Base-by-base conservation (phyloP, 495 filamentous ascomycete species). In the Penicillium fimorum region DNA sequence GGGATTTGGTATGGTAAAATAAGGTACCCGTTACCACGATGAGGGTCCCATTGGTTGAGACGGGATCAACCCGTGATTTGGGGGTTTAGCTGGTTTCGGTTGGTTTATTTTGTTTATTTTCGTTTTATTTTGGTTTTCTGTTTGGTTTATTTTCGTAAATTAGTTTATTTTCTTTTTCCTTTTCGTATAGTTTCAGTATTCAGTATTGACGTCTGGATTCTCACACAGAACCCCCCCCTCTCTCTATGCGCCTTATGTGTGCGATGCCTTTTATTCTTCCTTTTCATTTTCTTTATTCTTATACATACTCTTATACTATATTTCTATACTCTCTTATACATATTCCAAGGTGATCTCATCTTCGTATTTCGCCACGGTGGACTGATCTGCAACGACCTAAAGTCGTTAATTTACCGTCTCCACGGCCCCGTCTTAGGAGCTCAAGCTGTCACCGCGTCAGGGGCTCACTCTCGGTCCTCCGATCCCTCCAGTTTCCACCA, bases 401-500 rank as follows among this genome's bases (percentile, higher is more conserved):
- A 59, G 63, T 62, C 55, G 61, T 64, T 70, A 67, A 66, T 63
- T 65, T 61, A 64, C 63, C 58, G 70, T 75, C 72, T 68, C 75
- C 75, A 76, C 75, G 73, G 62, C 67, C 67, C 70, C 68, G 63
- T 63, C 62, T 22, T 54, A 62, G 60, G 62, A 55, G 58, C 63
- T 65, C 65, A 56, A 74, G 69, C 71, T 73, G 73, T 75, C 70
- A 75, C 60, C 67, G 70, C 68, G 68, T 75, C 71, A 76, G 74
- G 73, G 71, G 72, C 68, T 77, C 61, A 44, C 59, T 58, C 62
- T 63, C 63, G 61, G 67, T 47, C 62, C 65, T 68, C 60, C 62
- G 66, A 71, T 74, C 70, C 59, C 57, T 62, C 67, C 65, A 68
- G 67, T 52, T 47, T 47, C 45, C 45, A 47, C 66, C 59, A 64